These are phyloP conservation scores for Amylostereum areolatum DNA, from an alignment of 1,284 basidiomycete genomes.

Conservation along the genomic window DNA sequence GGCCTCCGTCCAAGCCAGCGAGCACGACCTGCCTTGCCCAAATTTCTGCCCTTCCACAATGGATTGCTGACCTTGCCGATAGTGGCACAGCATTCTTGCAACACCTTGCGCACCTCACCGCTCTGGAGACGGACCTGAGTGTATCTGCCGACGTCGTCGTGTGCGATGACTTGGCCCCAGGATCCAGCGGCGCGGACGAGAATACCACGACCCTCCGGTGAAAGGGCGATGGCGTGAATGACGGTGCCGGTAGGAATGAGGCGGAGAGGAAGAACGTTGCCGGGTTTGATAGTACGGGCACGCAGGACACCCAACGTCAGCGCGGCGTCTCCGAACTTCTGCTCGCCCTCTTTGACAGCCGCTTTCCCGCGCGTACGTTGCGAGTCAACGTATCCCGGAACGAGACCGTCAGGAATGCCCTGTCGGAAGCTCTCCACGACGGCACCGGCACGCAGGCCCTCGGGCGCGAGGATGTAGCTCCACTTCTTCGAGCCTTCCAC, in stretches of 20 bases:
- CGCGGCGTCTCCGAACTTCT: constrained; percentile 12
- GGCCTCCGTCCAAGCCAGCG: constrained; percentile 89
- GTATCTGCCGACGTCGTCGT: constrained; percentile 66
- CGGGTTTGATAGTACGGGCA: constrained; percentile 80
- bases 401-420: constrained; percentile 74
- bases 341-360: constrained; percentile 26
- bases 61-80: constrained; percentile 92
- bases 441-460: constrained; percentile 86
- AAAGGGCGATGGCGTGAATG: constrained; percentile 83
- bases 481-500: constrained; percentile 44
- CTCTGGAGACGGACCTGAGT: constrained; percentile 85
- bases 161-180: constrained; percentile 76
- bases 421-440: constrained; percentile 83
- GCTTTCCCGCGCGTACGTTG: constrained; percentile 43
- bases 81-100: constrained; percentile 82
- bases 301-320: constrained; percentile 87
- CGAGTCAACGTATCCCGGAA: constrained; percentile 55
- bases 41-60: constrained; percentile 77
- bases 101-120: constrained; percentile 87
- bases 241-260: constrained; percentile 91
- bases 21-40: constrained; percentile 90
- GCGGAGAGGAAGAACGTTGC: constrained; percentile 89
- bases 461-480: constrained; percentile 91
- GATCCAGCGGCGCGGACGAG: constrained; percentile 90
- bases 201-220: constrained; percentile 72